phyloP scores from a whole-genome alignment of 2,329 filamentous ascomycete genomes.

The Fusarium torreyae region DNA sequence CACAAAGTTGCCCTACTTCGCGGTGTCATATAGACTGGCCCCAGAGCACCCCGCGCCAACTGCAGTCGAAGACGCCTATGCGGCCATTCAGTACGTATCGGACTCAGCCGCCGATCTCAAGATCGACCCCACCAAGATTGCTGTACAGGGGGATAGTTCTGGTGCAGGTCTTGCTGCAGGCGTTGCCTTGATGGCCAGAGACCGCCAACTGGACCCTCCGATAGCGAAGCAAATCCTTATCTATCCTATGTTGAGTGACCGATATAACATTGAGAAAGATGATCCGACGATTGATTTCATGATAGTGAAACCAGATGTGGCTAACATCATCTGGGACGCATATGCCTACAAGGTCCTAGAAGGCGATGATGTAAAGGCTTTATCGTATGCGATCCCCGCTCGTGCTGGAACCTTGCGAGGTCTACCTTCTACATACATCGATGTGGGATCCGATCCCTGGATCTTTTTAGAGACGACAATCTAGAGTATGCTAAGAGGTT shows the following conservation, averaged over 20 bases:
- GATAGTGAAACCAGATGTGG: conserved; percentile 39
- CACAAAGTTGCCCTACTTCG: conserved; percentile 29
- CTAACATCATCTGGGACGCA: conserved; percentile 45
- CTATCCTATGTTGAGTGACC: conserved; percentile 39
- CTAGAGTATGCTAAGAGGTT: conserved; percentile 18
- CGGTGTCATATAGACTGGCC: conserved; percentile 27
- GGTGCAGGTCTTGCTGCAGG: conserved; percentile 30
- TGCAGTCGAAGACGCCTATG: conserved; percentile 26
- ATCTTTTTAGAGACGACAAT: conserved; percentile 53
- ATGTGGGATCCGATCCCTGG: conserved; percentile 56
- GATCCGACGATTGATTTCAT: conserved; percentile 25
- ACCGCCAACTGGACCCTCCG: conserved; percentile 7
- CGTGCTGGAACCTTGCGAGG: conserved; percentile 44
- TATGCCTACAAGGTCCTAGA: conserved; percentile 19
- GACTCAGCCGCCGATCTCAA: conserved; percentile 12
- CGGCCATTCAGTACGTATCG: conserved; percentile 16
- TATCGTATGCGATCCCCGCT: conserved; percentile 46
- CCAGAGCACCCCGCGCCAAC: conserved; percentile 32
- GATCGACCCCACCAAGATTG: conserved; percentile 24
- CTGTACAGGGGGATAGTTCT: conserved; percentile 28
- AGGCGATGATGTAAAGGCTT: conserved; percentile 8
- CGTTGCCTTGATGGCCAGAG: conserved; percentile 18
- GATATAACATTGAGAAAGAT: conserved; percentile 1
- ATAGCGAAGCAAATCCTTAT: conserved; percentile 26
- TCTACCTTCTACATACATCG: conserved; percentile 57